Base-by-base conservation (phyloP, 345 rosid species). In the Sonneratia caseolaris region DNA sequence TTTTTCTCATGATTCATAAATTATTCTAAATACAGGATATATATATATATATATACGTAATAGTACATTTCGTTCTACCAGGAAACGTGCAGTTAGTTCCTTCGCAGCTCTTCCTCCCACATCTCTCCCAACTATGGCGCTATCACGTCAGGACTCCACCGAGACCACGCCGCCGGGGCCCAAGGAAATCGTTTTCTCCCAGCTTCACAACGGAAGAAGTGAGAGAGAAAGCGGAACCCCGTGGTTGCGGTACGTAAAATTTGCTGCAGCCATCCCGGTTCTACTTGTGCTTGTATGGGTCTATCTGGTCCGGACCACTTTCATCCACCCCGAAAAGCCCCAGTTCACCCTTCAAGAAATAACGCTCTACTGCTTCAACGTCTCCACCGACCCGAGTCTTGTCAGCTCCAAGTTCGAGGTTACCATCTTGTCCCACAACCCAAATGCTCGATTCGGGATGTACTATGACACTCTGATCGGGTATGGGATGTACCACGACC, bases 381-480 rank as follows among this genome's bases (percentile, higher is more conserved):
- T 66, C 68, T 74, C 77, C 69, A 16, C 37, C 0, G 19, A 11
- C 64, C 72, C 77, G 19, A 68, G 49, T 72, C 72, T 68, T 68
- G 69, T 74, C 61, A 69, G 32, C 45, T 69, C 77, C 48, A 48
- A 35, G 22, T 45, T 69, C 59, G 72, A 74, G 64, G 73, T 69
- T 68, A 74, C 77, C 37, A 24, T 74, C 51, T 37, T 11, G 62
- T 27, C 77, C 57, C 77, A 10, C 68, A 74, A 74, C 72, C 72
- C 77, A 9, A 74, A 74, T 27, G 43, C 70, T 64, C 62, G 48
- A 19, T n/a, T 74, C 38, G 77, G 48, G 11, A 70, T 74, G 49
- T 74, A 69, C 69, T 74, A 74, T 72, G 77, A 74, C 59, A 36
- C 36, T 24, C 77, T 74, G 10, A 24, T 36, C 37, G 49, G 16